A percentile compares a stretch with the other conserved stretches of the same genome.
Conservation (phyloP, 1,284 basidiomycete genomes). For the Gomphus bonarii region DNA sequence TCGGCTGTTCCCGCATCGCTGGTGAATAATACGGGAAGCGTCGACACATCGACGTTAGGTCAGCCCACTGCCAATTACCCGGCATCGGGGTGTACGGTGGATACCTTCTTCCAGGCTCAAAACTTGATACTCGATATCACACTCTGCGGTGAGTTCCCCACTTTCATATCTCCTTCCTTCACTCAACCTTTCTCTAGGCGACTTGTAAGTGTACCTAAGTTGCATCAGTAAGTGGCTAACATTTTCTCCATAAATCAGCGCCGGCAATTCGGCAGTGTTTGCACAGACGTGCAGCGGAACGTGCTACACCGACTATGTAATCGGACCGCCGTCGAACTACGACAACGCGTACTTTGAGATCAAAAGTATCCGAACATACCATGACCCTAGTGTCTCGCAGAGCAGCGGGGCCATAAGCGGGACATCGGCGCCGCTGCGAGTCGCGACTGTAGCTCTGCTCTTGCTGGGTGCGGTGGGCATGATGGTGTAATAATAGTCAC, state of each 20-base stretch:
- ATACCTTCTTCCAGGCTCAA: slow-evolving; percentile 53
- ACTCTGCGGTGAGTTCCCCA: slow-evolving; percentile 45
- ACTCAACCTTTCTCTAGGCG: slow-evolving; percentile 22
- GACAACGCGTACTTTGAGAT: slow-evolving; percentile 72
- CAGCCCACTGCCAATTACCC: slow-evolving; percentile 62
- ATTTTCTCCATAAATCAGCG: slow-evolving; percentile 8
- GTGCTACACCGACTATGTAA: slow-evolving; percentile 69
- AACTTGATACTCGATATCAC: slow-evolving; percentile 67
- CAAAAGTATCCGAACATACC: slow-evolving; percentile 29
- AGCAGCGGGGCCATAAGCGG: neutral
- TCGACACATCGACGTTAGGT: slow-evolving; percentile 59
- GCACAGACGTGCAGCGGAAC: slow-evolving; percentile 51
- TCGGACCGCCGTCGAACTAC: slow-evolving; percentile 55
- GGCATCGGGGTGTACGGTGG: slow-evolving; percentile 45
- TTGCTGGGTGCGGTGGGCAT: neutral
- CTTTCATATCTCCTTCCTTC: neutral
- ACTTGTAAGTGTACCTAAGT: neutral
- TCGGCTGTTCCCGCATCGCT: slow-evolving; percentile 45
- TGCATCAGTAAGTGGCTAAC: neutral
- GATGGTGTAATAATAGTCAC: too few relatives aligned
- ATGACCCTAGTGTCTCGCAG: neutral
- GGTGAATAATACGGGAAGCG: slow-evolving; percentile 32
- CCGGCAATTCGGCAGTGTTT: slow-evolving; percentile 43
- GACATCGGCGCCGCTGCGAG: neutral
- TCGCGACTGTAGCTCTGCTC: neutral